phyloP scores from a whole-genome alignment of 1,284 basidiomycete species.

The Tranzscheliella williamsii region DNA sequence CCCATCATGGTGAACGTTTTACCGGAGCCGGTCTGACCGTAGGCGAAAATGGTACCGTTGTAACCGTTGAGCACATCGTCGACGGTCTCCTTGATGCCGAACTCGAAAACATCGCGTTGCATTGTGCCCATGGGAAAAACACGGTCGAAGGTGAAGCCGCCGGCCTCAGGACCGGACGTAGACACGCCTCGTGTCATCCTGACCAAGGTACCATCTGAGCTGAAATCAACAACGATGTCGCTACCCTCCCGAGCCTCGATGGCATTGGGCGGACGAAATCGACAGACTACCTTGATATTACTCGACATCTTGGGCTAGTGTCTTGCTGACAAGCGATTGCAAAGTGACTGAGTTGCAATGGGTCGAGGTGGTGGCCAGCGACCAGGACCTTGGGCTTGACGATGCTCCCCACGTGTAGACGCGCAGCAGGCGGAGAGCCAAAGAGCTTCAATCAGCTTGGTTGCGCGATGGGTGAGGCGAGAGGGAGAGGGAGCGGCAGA shows the following conservation, averaged over 20 bases:
- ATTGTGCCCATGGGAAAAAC: slow-evolving; percentile 91
- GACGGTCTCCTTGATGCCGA: slow-evolving; percentile 85
- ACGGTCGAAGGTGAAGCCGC: slow-evolving; percentile 95
- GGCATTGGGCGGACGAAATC: slow-evolving; percentile 89
- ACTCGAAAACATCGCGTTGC: slow-evolving; percentile 96
- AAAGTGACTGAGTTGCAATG: no score
- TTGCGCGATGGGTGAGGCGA: no score
- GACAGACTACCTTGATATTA: slow-evolving; percentile 57
- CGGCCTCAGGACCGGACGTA: slow-evolving; percentile 64
- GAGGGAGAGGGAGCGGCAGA: no score
- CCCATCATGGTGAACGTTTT: slow-evolving; percentile 66
- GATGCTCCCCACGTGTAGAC: no score
- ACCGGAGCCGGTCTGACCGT: slow-evolving; percentile 89
- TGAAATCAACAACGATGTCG: slow-evolving; percentile 88
- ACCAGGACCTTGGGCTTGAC: no score
- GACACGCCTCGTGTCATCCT: slow-evolving; percentile 63
- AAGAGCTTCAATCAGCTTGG: no score
- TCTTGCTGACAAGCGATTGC: no score
- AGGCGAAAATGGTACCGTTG: slow-evolving; percentile 87
- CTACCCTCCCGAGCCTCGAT: slow-evolving; percentile 85
- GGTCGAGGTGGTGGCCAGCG: no score
- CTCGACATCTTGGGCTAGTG: slow-evolving; percentile 43
- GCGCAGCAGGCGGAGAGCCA: no score
- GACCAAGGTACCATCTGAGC: slow-evolving; percentile 78
- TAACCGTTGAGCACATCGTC: slow-evolving; percentile 92